Evolutionary conservation across 257 asterid genomes (phyloP).

Genomic region (Gardenia jasminoides): DNA sequence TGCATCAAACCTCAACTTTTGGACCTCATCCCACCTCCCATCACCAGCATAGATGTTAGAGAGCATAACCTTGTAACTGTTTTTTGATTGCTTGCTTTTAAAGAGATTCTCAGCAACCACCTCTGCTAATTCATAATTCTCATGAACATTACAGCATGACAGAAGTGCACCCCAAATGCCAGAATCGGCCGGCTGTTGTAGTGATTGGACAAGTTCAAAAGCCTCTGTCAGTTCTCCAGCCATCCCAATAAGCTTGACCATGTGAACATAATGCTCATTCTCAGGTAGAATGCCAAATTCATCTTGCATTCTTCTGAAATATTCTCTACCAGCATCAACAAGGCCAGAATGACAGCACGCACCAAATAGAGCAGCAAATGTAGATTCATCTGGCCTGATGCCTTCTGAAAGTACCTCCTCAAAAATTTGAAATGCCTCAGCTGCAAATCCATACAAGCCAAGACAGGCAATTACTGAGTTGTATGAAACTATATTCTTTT

Average conservation of each 20-base stretch:
- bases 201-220: slow-evolving; percentile 44
- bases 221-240: slow-evolving; percentile 66
- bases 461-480: slow-evolving; percentile 59
- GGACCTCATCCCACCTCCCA: slow-evolving; percentile 72
- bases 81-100: slow-evolving; percentile 27
- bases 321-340: slow-evolving; percentile 47
- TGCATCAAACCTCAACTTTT: slow-evolving; percentile 49
- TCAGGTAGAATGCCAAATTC: slow-evolving; percentile 46
- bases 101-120: slow-evolving; percentile 34
- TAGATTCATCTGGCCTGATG: slow-evolving; percentile 60
- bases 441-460: slow-evolving; percentile 62
- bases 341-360: slow-evolving; percentile 85
- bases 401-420: slow-evolving; percentile 42
- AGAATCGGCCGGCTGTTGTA: slow-evolving; percentile 45
- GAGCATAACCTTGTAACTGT: slow-evolving; percentile 59
- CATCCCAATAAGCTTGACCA: slow-evolving; percentile 90
- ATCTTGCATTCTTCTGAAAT: slow-evolving; percentile 49
- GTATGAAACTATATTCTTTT: slow-evolving; percentile 51
- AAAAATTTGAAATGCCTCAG: slow-evolving; percentile 52
- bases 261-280: slow-evolving; percentile 68
- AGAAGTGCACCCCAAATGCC: slow-evolving; percentile 84
- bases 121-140: slow-evolving; percentile 48
- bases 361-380: slow-evolving; percentile 62
- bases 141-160: slow-evolving; percentile 57
- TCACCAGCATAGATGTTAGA: slow-evolving; percentile 65